phyloP scores from a whole-genome alignment of 2,329 filamentous ascomycete genomes.

The Coleophoma crateriformis region DNA sequence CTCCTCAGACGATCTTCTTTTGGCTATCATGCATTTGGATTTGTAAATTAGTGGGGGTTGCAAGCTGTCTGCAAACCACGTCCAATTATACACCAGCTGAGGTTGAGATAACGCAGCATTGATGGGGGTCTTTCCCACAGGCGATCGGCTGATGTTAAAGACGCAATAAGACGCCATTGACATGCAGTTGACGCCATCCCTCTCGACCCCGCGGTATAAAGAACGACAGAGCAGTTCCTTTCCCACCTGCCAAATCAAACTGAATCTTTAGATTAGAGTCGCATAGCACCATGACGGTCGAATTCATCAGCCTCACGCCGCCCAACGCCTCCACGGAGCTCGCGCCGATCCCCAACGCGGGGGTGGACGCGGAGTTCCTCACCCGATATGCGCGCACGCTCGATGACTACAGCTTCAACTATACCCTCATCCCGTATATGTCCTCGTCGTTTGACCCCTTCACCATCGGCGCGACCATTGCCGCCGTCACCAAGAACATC shows the following conservation, averaged over 20 bases:
- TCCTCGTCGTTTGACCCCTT: conserved; percentile 51
- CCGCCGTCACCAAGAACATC: conserved; percentile 49
- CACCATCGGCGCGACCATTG: conserved; percentile 53
- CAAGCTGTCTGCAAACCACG: too few species aligned
- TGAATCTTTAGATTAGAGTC: not conserved
- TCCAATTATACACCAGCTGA: too few species aligned
- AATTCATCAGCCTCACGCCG: conserved; percentile 55
- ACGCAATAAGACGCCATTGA: conserved; percentile 6
- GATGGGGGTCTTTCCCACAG: too few species aligned
- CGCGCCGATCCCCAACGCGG: conserved; percentile 43
- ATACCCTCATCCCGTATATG: conserved; percentile 55
- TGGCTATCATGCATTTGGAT: too few species aligned
- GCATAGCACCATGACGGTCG: conserved; percentile 34
- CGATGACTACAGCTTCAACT: conserved; percentile 57
- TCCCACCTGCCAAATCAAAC: not conserved
- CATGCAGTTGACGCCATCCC: conserved; percentile 5
- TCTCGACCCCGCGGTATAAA: not conserved
- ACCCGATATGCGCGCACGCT: conserved; percentile 49
- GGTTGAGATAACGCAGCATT: too few species aligned
- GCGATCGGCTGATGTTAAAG: not conserved
- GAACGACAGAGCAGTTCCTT: not conserved
- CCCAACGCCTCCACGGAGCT: conserved; percentile 53
- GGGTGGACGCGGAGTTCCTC: conserved; percentile 49
- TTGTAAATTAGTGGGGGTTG: too few species aligned
- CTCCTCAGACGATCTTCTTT: too few species aligned